These are phyloP conservation scores for Phytophthora boehmeriae DNA, from an alignment of 352 stramenopile species.

Conservation along the genomic window DNA sequence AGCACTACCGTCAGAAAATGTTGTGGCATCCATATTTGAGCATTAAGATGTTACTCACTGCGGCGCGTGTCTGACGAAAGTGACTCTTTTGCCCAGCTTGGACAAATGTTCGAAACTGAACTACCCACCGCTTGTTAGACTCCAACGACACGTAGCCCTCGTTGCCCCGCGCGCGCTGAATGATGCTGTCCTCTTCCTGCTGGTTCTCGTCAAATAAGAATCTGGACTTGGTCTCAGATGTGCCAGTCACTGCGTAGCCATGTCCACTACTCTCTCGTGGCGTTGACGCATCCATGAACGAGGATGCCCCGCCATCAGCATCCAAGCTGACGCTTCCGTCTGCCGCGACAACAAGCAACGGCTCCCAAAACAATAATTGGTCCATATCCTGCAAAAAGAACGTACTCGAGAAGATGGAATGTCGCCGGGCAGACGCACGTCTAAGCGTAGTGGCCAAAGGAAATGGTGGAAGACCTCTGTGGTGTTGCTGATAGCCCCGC, in stretches of 20 bases:
- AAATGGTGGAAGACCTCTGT: conserved; percentile 61
- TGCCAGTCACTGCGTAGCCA: conserved; percentile 7
- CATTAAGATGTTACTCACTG: too few relatives aligned
- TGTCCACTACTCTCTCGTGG: conserved; percentile 21
- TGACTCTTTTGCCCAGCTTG: conserved; percentile 46
- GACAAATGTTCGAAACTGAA: conserved; percentile 68
- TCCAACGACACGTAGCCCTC: conserved; percentile 57
- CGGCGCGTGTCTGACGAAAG: conserved; percentile 54
- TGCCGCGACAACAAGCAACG: conserved; percentile 28
- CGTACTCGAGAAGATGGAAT: conserved; percentile 43
- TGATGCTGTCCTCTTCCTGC: conserved; percentile 53
- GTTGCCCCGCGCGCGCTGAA: conserved; percentile 54
- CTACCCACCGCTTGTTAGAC: conserved; percentile 52
- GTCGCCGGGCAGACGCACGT: conserved; percentile 49
- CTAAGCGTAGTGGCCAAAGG: conserved; percentile 58
- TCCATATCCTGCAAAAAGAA: conserved; percentile 74
- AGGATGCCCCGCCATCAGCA: conserved; percentile 18
- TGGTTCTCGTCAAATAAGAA: conserved; percentile 54
- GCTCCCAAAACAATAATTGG: conserved; percentile 52
- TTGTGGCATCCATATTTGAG: too few relatives aligned
- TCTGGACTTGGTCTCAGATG: conserved; percentile 26
- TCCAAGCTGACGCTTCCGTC: conserved; percentile 32
- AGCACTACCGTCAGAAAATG: background rate
- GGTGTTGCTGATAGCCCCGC: conserved; percentile 51
- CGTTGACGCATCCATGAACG: conserved; percentile 35